Conservation (phyloP, 129 eudicot genomes). For the Gnaphalium uliginosum region DNA sequence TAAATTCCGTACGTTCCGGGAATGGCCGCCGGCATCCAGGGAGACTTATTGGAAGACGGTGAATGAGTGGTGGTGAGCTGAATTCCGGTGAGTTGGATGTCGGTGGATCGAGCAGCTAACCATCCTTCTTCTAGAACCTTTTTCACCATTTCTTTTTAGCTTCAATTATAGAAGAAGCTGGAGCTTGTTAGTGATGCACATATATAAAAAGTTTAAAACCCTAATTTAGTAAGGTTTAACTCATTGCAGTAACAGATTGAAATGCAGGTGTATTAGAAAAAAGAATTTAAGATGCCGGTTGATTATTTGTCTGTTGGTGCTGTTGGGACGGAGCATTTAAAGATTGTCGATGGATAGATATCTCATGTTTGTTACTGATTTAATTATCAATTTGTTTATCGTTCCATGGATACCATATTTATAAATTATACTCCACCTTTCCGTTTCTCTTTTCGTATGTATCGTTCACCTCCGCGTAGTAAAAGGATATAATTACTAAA, state of each 20-base stretch:
- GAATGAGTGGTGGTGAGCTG: constrained; percentile 82
- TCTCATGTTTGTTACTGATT: no score
- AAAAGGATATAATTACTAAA: no score
- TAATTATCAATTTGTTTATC: no score
- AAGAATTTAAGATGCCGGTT: neutral
- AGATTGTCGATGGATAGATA: neutral
- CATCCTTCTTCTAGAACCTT: constrained; percentile 64
- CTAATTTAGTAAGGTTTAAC: neutral
- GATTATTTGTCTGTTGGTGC: neutral
- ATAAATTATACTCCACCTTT: no score
- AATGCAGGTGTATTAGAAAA: neutral
- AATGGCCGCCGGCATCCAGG: constrained; percentile 82
- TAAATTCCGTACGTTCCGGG: constrained; percentile 79
- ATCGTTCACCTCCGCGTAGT: no score
- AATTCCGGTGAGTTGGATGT: constrained; percentile 74
- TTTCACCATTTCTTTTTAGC: constrained; percentile 34
- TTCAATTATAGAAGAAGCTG: neutral
- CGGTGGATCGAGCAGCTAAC: constrained; percentile 93
- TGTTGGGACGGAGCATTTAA: constrained; percentile 1
- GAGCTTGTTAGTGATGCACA: neutral
- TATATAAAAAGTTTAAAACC: neutral
- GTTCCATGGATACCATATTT: no score
- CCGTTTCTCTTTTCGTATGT: no score
- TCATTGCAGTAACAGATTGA: neutral
- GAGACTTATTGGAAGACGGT: constrained; percentile 42